phyloP scores from a whole-genome alignment of 768 basidiomycete genomes.

The Mycena haematopus region DNA sequence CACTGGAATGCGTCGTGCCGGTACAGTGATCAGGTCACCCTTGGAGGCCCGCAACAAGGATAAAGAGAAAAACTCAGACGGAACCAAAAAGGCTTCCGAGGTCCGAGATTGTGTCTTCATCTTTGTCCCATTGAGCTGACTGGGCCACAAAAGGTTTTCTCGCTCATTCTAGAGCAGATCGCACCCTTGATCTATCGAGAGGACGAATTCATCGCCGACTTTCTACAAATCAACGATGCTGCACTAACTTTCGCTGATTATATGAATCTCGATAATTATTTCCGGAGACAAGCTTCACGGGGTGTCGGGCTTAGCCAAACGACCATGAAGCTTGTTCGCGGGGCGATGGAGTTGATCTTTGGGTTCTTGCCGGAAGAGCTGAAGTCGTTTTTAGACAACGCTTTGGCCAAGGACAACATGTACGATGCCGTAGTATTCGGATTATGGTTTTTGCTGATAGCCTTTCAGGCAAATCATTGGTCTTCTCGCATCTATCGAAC shows the following conservation, averaged over 20 bases:
- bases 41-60: conserved; percentile 67
- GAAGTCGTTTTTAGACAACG: conserved; percentile 84
- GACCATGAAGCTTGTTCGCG: conserved; percentile 82
- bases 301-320: conserved; percentile 67
- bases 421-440: conserved; percentile 39
- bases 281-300: conserved; percentile 88
- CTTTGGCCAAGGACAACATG: conserved; percentile 79
- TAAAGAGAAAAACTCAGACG: conserved; percentile 61
- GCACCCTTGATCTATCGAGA: conserved; percentile 80
- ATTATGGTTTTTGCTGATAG: neutral
- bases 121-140: conserved; percentile 8
- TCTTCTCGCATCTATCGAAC: conserved; percentile 79
- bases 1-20: conserved; percentile 77
- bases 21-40: conserved; percentile 83
- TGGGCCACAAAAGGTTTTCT: conserved; percentile 27
- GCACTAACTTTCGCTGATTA: conserved; percentile 95
- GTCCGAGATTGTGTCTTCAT: conserved; percentile 43
- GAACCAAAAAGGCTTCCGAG: conserved; percentile 74
- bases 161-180: conserved; percentile 76
- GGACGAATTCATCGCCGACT: conserved; percentile 88
- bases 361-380: conserved; percentile 88
- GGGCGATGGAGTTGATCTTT: conserved; percentile 94
- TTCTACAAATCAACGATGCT: conserved; percentile 89
- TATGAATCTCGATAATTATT: conserved; percentile 92
- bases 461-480: conserved; percentile 81